Evolutionary conservation across 2,329 filamentous ascomycete genomes (phyloP), one percentile per base, ranked within the genome.

Genomic region (Raffaelea deltoideospora): DNA sequence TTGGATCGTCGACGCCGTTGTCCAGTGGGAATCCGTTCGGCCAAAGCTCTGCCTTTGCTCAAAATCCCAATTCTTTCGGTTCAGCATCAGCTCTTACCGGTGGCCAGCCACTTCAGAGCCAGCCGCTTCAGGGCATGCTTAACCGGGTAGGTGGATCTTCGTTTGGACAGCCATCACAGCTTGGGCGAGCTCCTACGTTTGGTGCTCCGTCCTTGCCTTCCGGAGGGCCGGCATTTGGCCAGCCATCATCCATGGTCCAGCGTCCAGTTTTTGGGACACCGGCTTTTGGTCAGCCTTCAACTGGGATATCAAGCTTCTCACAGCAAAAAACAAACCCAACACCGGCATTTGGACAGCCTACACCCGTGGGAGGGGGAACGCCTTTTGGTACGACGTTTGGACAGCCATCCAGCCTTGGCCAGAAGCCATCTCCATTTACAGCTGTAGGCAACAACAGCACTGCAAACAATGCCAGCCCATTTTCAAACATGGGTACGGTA

Each of bases 81-180:
- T n/a, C n/a, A n/a, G n/a, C n/a, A n/a, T n/a, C n/a, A n/a, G n/a
- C n/a, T n/a, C n/a, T n/a, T n/a, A n/a, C n/a, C n/a, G n/a, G n/a
- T n/a, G n/a, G n/a, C n/a, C n/a, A n/a, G n/a, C n/a, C n/a, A n/a
- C n/a, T n/a, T n/a, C n/a, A n/a, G n/a, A n/a, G n/a, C n/a, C n/a
- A n/a, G n/a, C n/a, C n/a, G n/a, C n/a, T n/a, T n/a, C n/a, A n/a
- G n/a, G n/a, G n/a, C n/a, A n/a, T n/a, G n/a, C n/a, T n/a, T n/a
- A n/a, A n/a, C n/a, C n/a, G n/a, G n/a, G n/a, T n/a, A n/a, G n/a
- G n/a, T n/a, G n/a, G n/a, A n/a, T n/a, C n/a, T n/a, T 46, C 58
- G 0, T 65, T 67, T 45, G 63, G 62, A 2, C 55, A 60, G 38
- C 41, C 53, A n/a, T 47, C 57, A 17, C 55, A 49, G 33, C 40